Conservation (phyloP, 371 early-diverging fungal species). For the Synchytrium microbalum region DNA sequence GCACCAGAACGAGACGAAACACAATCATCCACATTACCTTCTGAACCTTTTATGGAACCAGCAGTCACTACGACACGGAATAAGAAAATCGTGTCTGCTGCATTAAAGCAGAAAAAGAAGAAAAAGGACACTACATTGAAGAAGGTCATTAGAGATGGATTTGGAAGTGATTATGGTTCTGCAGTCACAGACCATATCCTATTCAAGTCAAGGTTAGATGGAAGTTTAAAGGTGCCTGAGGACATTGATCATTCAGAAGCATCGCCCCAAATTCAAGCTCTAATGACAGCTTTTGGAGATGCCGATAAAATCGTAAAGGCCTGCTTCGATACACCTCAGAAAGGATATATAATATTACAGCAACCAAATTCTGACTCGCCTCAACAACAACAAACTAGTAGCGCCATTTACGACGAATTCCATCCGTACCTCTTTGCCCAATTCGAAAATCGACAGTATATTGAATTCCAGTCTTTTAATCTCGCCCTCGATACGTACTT, state of each 20-base stretch:
- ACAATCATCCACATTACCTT: background rate
- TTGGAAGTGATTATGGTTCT: slow-evolving; percentile 76
- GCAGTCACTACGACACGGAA: background rate
- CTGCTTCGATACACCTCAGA: slow-evolving; percentile 19
- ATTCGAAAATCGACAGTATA: slow-evolving; percentile 14
- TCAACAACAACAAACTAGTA: background rate
- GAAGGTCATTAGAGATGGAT: slow-evolving; percentile 61
- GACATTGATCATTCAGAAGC: slow-evolving; percentile 22
- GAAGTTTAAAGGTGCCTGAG: slow-evolving; percentile 46
- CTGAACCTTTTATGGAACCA: background rate
- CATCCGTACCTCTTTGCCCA: slow-evolving; percentile 79
- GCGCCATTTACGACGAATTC: slow-evolving; percentile 71
- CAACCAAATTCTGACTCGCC: background rate
- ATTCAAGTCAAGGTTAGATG: slow-evolving; percentile 57
- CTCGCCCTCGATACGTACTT: slow-evolving; percentile 87
- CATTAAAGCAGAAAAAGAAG: slow-evolving; percentile 23
- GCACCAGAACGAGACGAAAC: slow-evolving; percentile 8
- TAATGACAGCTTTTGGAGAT: slow-evolving; percentile 34
- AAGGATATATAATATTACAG: slow-evolving; percentile 32
- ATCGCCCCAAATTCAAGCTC: slow-evolving; percentile 21
- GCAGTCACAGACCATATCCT: slow-evolving; percentile 82
- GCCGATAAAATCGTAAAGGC: slow-evolving; percentile 30
- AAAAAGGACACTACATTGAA: slow-evolving; percentile 63
- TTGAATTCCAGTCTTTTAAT: slow-evolving; percentile 52
- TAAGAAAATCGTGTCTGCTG: slow-evolving; percentile 3